These are phyloP conservation scores for Juncus inflexus DNA, from an alignment of 176 grass and related monocot genomes.

Conservation along the genomic window DNA sequence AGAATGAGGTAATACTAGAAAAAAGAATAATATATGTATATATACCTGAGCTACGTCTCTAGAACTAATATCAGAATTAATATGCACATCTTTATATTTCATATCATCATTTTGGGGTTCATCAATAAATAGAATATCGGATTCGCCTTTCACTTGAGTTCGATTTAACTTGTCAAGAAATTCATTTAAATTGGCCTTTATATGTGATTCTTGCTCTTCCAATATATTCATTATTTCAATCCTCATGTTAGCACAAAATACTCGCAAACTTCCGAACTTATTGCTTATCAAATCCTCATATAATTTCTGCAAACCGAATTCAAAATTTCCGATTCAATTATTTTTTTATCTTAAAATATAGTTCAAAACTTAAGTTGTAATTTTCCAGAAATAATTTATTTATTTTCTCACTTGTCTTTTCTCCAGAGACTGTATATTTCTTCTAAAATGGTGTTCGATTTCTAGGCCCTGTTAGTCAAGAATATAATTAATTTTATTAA, in stretches of 20 bases:
- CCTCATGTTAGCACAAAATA: conserved; percentile 39
- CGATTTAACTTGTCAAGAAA: conserved; percentile 57
- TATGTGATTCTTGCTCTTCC: conserved; percentile 58
- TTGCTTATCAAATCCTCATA: conserved; percentile 53
- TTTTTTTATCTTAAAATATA: conserved; percentile 10
- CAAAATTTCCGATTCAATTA: not conserved
- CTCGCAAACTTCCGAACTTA: conserved; percentile 42
- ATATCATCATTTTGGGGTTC: conserved; percentile 43
- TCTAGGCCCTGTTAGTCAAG: conserved; percentile 59
- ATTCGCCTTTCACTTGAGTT: conserved; percentile 33
- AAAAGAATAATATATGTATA: not conserved
- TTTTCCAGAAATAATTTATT: conserved; percentile 1
- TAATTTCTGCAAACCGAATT: conserved; percentile 43
- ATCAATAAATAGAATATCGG: conserved; percentile 20
- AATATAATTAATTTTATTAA: conserved; percentile 13
- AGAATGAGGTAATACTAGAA: not conserved
- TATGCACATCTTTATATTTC: conserved; percentile 83
- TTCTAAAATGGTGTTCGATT: conserved; percentile 85
- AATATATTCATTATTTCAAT: conserved; percentile 68
- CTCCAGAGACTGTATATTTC: conserved; percentile 55
- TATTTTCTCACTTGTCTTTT: conserved; percentile 56
- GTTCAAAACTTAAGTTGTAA: conserved; percentile 17
- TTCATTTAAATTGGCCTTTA: conserved; percentile 40
- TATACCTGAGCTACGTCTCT: conserved; percentile 40
- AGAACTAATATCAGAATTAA: conserved; percentile 40